These are phyloP conservation scores for Aureobasidium leucospermi DNA, from an alignment of 2,329 filamentous ascomycete species.

Conservation along the genomic window DNA sequence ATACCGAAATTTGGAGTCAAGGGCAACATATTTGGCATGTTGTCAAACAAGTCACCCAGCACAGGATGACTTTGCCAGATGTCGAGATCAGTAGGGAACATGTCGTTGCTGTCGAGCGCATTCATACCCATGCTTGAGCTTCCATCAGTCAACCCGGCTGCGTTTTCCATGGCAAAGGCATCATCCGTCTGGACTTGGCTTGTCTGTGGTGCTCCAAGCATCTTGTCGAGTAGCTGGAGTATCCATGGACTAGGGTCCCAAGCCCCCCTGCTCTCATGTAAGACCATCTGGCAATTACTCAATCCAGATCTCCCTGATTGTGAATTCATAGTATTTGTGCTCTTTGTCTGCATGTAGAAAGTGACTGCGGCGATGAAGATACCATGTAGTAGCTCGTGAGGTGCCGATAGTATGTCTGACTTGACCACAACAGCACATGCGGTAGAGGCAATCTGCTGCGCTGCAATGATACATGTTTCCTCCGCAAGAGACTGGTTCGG, in stretches of 20 bases:
- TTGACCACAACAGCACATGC: constrained; percentile 11
- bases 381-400: constrained; percentile 14
- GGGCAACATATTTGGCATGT: background rate
- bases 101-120: background rate
- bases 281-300: constrained; percentile 15
- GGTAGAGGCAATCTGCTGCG: constrained; percentile 10
- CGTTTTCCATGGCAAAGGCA: background rate
- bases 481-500: background rate
- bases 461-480: background rate
- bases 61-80: background rate
- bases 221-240: constrained; percentile 13
- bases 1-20: background rate
- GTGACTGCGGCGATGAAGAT: constrained; percentile 15
- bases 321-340: background rate
- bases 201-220: background rate
- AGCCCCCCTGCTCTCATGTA: constrained; percentile 9
- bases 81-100: background rate
- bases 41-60: background rate
- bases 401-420: background rate
- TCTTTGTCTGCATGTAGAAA: constrained; percentile 12
- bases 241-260: constrained; percentile 16
- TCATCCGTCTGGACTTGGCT: background rate
- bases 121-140: background rate
- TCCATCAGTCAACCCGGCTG: background rate
- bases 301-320: constrained; percentile 11